These are phyloP conservation scores for Tetrahymena thermophila DNA, from an alignment of 73 alveolate genomes.

Conservation along the genomic window DNA sequence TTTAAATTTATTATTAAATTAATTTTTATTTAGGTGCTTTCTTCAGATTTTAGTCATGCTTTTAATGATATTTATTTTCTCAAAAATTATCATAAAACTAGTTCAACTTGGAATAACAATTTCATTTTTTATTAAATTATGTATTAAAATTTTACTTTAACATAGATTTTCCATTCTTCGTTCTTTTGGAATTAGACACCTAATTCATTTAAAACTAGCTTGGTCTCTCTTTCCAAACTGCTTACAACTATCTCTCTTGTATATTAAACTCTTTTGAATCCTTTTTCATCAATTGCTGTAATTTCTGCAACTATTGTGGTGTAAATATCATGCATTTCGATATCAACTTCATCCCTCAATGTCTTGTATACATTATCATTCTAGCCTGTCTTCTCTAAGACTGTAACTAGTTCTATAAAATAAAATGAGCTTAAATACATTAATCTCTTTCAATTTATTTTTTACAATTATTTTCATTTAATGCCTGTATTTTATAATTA, in stretches of 20 bases:
- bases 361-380: background rate
- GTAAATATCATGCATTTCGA: background rate
- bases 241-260: background rate
- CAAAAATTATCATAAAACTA: no score
- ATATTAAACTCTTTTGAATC: background rate
- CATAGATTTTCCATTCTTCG: background rate
- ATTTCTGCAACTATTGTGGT: background rate
- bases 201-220: background rate
- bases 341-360: background rate
- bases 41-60: no score
- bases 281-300: background rate
- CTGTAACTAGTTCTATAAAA: background rate
- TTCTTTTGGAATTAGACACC: background rate
- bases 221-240: background rate
- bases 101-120: no score
- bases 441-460: background rate
- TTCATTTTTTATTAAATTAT: background rate
- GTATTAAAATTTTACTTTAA: background rate
- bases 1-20: no score
- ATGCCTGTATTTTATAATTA: background rate
- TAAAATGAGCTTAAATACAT: background rate
- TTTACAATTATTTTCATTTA: background rate
- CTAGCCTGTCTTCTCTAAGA: background rate
- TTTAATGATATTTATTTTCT: no score
- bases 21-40: no score